Conservation (phyloP, 129 eudicot species). For the Flaveria bidentis region DNA sequence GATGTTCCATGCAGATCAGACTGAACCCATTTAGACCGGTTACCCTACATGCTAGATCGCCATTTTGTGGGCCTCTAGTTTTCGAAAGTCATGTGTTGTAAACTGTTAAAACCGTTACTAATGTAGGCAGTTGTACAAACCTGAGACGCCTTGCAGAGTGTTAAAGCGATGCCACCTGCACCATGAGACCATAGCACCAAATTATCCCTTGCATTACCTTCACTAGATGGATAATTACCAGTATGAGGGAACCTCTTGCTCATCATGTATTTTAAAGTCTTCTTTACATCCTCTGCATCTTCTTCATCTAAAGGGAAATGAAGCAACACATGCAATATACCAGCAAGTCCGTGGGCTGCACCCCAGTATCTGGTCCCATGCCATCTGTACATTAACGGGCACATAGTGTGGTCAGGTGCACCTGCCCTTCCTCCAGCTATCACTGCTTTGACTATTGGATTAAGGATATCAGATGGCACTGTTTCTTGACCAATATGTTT, state of each 20-base stretch:
- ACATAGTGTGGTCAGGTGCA: constrained; percentile 52
- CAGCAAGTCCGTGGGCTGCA: constrained; percentile 92
- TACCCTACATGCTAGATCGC: background rate
- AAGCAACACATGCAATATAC: constrained; percentile 78
- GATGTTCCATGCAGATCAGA: background rate
- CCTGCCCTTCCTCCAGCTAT: constrained; percentile 90
- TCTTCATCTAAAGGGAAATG: constrained; percentile 61
- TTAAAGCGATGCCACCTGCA: constrained; percentile 73
- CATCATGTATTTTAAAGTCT: constrained; percentile 82
- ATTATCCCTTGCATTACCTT: constrained; percentile 78
- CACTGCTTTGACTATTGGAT: constrained; percentile 70
- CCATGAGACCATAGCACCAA: constrained; percentile 97
- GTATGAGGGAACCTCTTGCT: constrained; percentile 80
- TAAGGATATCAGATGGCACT: constrained; percentile 49
- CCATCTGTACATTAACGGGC: constrained; percentile 88
- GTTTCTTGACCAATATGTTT: constrained; percentile 58
- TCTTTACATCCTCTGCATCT: constrained; percentile 71
- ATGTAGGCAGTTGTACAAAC: constrained; percentile 37
- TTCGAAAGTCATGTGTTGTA: background rate
- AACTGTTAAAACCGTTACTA: background rate
- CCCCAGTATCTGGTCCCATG: constrained; percentile 96
- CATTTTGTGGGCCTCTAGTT: background rate
- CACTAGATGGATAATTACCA: constrained; percentile 85
- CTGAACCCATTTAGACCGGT: background rate
- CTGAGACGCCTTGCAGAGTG: constrained; percentile 88